Conservation (phyloP, 2,329 filamentous ascomycete species). For the Xylaria sp. region DNA sequence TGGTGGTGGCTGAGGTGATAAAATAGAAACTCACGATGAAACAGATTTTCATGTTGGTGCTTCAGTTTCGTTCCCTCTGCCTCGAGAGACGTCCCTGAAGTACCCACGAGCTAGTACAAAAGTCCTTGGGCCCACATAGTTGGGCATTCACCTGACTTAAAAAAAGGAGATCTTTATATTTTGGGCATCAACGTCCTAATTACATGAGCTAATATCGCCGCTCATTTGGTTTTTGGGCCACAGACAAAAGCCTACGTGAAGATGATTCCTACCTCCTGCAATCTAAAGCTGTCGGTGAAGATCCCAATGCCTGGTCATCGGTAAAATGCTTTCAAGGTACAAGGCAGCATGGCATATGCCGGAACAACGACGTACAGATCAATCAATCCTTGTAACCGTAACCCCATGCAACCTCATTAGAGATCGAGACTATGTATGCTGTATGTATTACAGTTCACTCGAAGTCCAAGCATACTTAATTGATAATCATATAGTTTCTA, state of each 20-base stretch:
- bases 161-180: slow-evolving; percentile 6
- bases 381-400: slow-evolving; percentile 3
- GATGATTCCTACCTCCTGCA: background rate
- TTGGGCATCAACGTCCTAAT: slow-evolving; percentile 14
- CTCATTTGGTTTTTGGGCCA: background rate
- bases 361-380: background rate
- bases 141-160: background rate
- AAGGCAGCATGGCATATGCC: background rate
- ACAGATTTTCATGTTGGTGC: background rate
- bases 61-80: slow-evolving; percentile 4
- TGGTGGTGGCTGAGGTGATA: slow-evolving; percentile 9
- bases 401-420: slow-evolving; percentile 4
- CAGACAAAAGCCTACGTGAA: slow-evolving; percentile 3
- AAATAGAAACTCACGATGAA: slow-evolving; percentile 13
- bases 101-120: background rate
- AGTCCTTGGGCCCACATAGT: background rate
- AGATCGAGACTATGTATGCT: background rate
- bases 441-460: background rate
- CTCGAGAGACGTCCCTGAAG: background rate
- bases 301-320: background rate
- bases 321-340: background rate
- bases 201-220: background rate
- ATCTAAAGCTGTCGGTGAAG: slow-evolving; percentile 9
- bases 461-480: background rate
- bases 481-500: background rate